Percentiles rank a stretch among this genome's conserved stretches.
Evolutionary conservation across 768 basidiomycete species (phyloP).

Genomic region (Tulasnella sp.): DNA sequence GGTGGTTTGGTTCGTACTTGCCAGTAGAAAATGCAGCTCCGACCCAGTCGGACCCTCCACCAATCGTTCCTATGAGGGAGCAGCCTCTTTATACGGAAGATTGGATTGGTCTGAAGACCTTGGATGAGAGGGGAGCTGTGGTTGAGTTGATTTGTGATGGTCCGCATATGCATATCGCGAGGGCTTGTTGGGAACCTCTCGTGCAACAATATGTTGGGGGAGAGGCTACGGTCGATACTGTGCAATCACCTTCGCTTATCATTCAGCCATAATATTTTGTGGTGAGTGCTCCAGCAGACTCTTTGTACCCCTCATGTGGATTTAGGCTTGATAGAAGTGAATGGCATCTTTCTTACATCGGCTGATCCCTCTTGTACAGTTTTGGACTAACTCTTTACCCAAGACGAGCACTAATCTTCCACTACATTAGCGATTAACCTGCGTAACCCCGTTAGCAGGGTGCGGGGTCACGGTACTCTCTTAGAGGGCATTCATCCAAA

Average conservation of each 20-base stretch:
- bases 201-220: conserved; percentile 44
- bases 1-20: conserved; percentile 82
- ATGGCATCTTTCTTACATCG: too few relatives aligned
- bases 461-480: too few relatives aligned
- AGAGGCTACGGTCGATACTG: neutral
- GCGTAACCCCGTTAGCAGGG: too few relatives aligned
- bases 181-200: conserved; percentile 61
- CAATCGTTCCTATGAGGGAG: conserved; percentile 67
- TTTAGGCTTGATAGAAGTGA: too few relatives aligned
- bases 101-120: conserved; percentile 74
- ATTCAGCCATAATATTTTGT: neutral
- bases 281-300: too few relatives aligned
- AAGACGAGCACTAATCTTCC: too few relatives aligned
- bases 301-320: too few relatives aligned
- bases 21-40: conserved; percentile 45
- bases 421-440: too few relatives aligned
- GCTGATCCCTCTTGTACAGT: too few relatives aligned
- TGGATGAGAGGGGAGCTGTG: conserved; percentile 70
- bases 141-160: conserved; percentile 66
- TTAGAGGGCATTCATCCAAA: too few relatives aligned
- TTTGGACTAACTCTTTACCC: too few relatives aligned
- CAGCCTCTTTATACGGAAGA: conserved; percentile 78
- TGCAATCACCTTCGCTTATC: neutral
- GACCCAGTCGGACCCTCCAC: conserved; percentile 37
- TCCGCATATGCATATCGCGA: conserved; percentile 72